A percentile compares a stretch with the other conserved stretches of the same genome.
Evolutionary conservation across 768 basidiomycete species (phyloP).

Genomic region (Kwoniella pini): DNA sequence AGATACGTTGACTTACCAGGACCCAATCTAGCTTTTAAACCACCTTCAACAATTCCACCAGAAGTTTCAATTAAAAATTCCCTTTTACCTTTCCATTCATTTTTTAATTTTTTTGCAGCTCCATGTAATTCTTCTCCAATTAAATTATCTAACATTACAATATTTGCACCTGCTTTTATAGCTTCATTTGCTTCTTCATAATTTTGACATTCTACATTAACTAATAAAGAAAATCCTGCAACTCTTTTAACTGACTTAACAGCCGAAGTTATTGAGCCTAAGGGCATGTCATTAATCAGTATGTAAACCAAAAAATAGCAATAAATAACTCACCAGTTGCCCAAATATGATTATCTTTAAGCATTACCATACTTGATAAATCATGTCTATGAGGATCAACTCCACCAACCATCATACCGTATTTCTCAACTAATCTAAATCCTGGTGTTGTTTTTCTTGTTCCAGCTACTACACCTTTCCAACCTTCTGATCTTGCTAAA

Average conservation of each 20-base stretch:
- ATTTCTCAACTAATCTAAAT: slow-evolving; percentile 96
- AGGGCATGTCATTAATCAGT: neutral
- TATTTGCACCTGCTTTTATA: slow-evolving; percentile 91
- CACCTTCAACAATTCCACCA: slow-evolving; percentile 88
- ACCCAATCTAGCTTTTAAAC: slow-evolving; percentile 75
- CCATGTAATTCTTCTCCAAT: slow-evolving; percentile 70
- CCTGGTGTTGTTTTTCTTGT: slow-evolving; percentile 98
- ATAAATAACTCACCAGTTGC: slow-evolving; percentile 67
- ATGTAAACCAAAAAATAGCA: neutral
- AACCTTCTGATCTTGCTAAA: slow-evolving; percentile 74
- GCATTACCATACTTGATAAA: slow-evolving; percentile 99
- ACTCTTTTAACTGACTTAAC: slow-evolving; percentile 81
- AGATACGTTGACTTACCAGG: slow-evolving; percentile 67
- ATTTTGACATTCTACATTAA: slow-evolving; percentile 90
- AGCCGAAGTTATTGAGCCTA: slow-evolving; percentile 85
- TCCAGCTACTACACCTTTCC: slow-evolving; percentile 84
- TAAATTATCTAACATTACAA: slow-evolving; percentile 94
- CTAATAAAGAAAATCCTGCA: slow-evolving; percentile 84
- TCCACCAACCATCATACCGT: slow-evolving; percentile 96
- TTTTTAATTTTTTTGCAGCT: slow-evolving; percentile 70
- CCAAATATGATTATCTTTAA: slow-evolving; percentile 99
- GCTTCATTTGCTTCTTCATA: slow-evolving; percentile 93
- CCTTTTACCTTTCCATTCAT: slow-evolving; percentile 74
- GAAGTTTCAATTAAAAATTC: slow-evolving; percentile 88
- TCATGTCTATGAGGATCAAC: slow-evolving; percentile 94